These are phyloP conservation scores for Hortiboletus campestris DNA, from an alignment of 768 basidiomycete species.

Conservation along the genomic window DNA sequence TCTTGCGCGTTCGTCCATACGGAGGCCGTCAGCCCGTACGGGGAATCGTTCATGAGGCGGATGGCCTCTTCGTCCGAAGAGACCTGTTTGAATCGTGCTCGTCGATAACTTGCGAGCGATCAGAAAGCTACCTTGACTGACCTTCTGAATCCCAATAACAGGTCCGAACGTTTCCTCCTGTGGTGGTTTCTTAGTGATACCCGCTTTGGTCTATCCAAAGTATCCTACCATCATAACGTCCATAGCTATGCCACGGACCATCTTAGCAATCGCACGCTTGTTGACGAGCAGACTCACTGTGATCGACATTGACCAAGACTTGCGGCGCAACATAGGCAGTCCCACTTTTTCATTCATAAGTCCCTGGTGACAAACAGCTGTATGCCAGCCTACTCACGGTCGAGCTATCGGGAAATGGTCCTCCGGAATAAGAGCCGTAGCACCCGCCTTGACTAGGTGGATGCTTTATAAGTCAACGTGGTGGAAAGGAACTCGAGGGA, in stretches of 20 bases:
- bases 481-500: not conserved
- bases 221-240: constrained; percentile 79
- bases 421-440: constrained; percentile 70
- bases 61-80: constrained; percentile 86
- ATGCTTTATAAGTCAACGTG: not conserved
- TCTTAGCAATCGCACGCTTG: constrained; percentile 2
- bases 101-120: not conserved
- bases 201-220: not conserved
- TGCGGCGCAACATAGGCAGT: constrained; percentile 90
- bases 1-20: constrained; percentile 81
- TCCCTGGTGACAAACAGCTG: not conserved
- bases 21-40: constrained; percentile 91
- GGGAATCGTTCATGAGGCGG: constrained; percentile 92
- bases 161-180: constrained; percentile 94
- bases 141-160: constrained; percentile 90
- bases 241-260: constrained; percentile 56
- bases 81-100: constrained; percentile 43
- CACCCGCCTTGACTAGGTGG: constrained; percentile 66
- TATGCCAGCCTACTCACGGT: constrained; percentile 44
- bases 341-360: constrained; percentile 44
- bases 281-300: constrained; percentile 52
- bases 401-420: constrained; percentile 65
- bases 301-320: constrained; percentile 85
- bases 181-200: not conserved
- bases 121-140: constrained; percentile 23